Conservation (phyloP, 345 rosid genomes). For the Firmiana major region DNA sequence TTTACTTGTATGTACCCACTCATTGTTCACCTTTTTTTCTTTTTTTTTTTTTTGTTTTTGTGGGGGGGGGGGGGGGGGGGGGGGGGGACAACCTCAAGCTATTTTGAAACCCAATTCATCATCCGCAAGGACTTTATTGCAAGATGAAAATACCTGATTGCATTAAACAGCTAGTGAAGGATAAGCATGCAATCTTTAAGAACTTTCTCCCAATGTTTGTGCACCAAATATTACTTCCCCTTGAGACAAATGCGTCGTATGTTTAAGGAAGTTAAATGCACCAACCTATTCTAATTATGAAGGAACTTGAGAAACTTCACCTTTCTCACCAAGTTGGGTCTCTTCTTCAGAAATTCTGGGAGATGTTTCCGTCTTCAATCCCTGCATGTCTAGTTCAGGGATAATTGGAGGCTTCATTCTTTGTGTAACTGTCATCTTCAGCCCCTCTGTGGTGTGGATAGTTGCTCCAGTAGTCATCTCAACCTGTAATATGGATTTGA, state of each 20-base stretch:
- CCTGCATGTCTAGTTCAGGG: conserved; percentile 38
- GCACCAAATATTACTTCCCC: background rate
- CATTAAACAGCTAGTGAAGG: background rate
- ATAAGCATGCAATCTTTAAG: background rate
- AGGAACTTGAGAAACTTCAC: conserved; percentile 53
- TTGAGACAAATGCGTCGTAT: background rate
- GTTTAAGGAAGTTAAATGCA: background rate
- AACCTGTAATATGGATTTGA: conserved; percentile 46
- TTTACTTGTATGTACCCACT: background rate
- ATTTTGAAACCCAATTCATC: background rate
- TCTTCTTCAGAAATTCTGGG: conserved; percentile 20
- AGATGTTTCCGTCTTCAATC: conserved; percentile 29
- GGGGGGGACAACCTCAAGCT: background rate
- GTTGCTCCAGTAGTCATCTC: conserved; percentile 94
- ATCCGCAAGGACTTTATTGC: background rate
- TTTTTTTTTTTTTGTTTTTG: no score
- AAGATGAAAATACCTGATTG: background rate
- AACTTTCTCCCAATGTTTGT: background rate
- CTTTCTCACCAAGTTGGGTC: conserved; percentile 26
- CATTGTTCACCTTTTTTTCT: background rate
- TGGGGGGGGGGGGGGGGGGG: no score
- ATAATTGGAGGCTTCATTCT: conserved; percentile 51
- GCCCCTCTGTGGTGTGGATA: conserved; percentile 84
- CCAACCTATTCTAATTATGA: conserved; percentile 16
- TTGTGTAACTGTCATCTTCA: conserved; percentile 60